A percentile compares a stretch with the other conserved stretches of the same genome.
Conservation (phyloP, 805 yeast species). For the Candida anglica region DNA sequence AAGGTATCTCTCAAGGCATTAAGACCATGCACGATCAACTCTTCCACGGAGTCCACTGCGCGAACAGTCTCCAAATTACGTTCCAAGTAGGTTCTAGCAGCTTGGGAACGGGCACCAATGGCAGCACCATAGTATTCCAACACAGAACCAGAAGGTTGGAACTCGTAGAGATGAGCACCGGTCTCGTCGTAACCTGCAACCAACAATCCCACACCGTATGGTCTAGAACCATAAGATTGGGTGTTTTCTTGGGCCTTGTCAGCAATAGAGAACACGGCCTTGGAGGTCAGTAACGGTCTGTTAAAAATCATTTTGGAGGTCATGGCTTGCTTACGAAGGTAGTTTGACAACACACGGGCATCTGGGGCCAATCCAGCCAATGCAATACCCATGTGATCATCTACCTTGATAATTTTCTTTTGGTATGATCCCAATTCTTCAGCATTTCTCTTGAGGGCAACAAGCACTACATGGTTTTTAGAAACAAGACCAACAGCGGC, state of each 20-base stretch:
- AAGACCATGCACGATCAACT: constrained; percentile 80
- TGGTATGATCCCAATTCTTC: constrained; percentile 97
- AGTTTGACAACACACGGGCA: constrained; percentile 90
- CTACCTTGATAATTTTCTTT: constrained; percentile 86
- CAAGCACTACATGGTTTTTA: constrained; percentile 82
- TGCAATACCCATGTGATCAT: constrained; percentile 91
- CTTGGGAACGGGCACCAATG: constrained; percentile 98
- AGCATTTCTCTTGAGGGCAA: constrained; percentile 91
- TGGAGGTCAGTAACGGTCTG: constrained; percentile 77
- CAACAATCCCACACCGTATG: constrained; percentile 95
- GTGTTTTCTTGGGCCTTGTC: constrained; percentile 98
- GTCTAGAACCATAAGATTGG: constrained; percentile 93
- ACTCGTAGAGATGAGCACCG: constrained; percentile 92
- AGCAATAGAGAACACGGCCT: constrained; percentile 82
- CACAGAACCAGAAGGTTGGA: constrained; percentile 93
- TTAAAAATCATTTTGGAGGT: constrained; percentile 79
- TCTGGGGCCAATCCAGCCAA: constrained; percentile 98
- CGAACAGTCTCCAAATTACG: constrained; percentile 71
- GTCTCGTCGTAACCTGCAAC: constrained; percentile 89
- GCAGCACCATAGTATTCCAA: constrained; percentile 91
- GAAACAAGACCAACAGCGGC: constrained; percentile 95
- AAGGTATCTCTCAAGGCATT: constrained; percentile 91
- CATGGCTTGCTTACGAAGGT: constrained; percentile 87
- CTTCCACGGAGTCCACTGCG: constrained; percentile 56
- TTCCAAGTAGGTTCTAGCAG: constrained; percentile 94